These are phyloP conservation scores for Cardiospermum halicacabum DNA, from an alignment of 345 rosid genomes.

Conservation along the genomic window DNA sequence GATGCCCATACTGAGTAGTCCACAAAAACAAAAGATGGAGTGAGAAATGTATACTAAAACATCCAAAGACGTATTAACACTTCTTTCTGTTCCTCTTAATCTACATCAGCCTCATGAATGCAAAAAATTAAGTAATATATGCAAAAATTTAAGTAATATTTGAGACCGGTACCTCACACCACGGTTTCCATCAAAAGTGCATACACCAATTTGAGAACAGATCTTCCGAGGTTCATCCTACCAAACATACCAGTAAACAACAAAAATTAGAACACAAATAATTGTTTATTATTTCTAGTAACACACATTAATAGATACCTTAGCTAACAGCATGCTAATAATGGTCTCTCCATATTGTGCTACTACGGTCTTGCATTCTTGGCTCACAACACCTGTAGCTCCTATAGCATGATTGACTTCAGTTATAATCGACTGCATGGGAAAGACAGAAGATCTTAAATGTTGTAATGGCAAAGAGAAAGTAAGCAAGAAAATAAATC, in stretches of 20 bases:
- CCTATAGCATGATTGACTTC: constrained; percentile 70
- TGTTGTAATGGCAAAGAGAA: not conserved
- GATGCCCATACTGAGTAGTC: constrained; percentile 45
- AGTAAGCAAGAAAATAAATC: not conserved
- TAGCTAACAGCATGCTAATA: constrained; percentile 40
- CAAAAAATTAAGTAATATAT: too few species aligned
- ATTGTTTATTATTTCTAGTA: not conserved
- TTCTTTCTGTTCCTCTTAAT: too few species aligned
- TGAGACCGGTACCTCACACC: constrained; percentile 46
- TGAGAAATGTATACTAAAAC: not conserved
- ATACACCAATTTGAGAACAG: constrained; percentile 62
- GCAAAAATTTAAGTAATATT: too few species aligned
- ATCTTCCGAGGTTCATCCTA: constrained; percentile 52
- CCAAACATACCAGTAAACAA: constrained; percentile 5
- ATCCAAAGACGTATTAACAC: not conserved
- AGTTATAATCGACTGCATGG: constrained; percentile 43
- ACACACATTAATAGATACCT: constrained; percentile 29
- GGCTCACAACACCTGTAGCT: constrained; percentile 62
- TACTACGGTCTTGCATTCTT: constrained; percentile 61
- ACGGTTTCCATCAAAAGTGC: constrained; percentile 51
- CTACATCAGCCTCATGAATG: too few species aligned
- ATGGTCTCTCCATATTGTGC: constrained; percentile 54
- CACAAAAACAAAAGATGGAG: not conserved
- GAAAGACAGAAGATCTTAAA: not conserved
- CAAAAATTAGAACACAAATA: constrained; percentile 3